Evolutionary conservation across 306 rosid genomes (phyloP), one percentile per base, ranked within the genome.

Genomic region (Astragalus membranaceus): DNA sequence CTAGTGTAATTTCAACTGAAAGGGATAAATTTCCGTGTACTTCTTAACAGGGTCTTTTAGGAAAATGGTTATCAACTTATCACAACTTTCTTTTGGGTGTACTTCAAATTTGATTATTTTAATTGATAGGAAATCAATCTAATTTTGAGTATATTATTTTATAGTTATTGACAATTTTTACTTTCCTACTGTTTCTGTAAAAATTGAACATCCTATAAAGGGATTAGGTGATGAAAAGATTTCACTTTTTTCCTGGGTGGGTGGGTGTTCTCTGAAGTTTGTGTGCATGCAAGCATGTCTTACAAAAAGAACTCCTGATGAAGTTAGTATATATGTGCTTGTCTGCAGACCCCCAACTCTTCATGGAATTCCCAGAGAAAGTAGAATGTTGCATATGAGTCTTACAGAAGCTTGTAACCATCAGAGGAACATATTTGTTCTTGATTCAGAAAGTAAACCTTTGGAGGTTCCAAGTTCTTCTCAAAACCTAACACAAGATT

Each of bases 331-430:
- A 57, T 60, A 15, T 44, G 61, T 60, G 64, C 46, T 64, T 72
- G 26, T 78, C 83, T 83, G 77, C 85, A 94, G 98, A 82, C 79
- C 90, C 13, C 88, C 94, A 55, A 94, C 97, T 64, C 94, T 94
- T 11, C 87, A 83, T 50, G 98, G 97, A 72, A 85, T 94, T 50
- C 97, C 97, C 69, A 80, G 95, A 75, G 97, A 88, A 80, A 86
- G 85, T 73, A 85, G 85, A 75, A 76, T 84, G 7, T 73, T 94
- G 82, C 92, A 82, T 52, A 56, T 80, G 78, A 87, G 90, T 66
- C 92, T 87, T 70, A 66, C 79, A 16, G 98, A 88, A 69, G 78
- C 85, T 76, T 84, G 83, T 73, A 83, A 78, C 70, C 85, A 80
- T 75, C 97, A 87, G 79, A 93, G 78, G 84, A 91, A 81, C 80